These are phyloP conservation scores for Monosporozyma aerobia DNA, from an alignment of 805 yeast species.

Conservation along the genomic window DNA sequence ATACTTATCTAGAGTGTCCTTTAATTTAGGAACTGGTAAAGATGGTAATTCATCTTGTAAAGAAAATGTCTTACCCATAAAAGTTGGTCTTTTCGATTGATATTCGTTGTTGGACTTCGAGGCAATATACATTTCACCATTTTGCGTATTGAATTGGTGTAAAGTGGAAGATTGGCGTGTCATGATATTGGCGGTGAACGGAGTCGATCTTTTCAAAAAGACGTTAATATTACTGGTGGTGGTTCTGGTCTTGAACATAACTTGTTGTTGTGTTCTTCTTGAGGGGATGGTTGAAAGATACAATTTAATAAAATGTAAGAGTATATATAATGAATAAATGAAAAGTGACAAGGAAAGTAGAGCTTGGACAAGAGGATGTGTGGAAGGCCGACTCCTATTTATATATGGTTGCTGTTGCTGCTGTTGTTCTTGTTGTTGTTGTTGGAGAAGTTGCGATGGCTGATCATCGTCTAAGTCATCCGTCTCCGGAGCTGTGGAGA, in stretches of 20 bases:
- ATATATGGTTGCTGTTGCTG: not conserved
- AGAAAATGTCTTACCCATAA: constrained; percentile 60
- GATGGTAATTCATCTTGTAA: constrained; percentile 68
- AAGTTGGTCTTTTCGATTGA: constrained; percentile 15
- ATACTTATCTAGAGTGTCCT: constrained; percentile 60
- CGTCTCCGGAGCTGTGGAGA: not conserved
- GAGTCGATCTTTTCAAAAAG: not conserved
- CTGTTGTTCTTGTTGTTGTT: not conserved
- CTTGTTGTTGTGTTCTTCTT: no score
- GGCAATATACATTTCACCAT: constrained; percentile 23
- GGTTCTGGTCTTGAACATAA: not conserved
- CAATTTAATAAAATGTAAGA: no score
- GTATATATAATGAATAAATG: no score
- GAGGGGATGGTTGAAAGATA: not conserved
- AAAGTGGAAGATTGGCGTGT: not conserved
- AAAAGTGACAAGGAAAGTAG: not conserved
- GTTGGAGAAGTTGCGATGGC: not conserved
- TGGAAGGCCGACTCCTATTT: not conserved
- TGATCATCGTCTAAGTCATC: not conserved
- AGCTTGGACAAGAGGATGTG: no score
- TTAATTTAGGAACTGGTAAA: constrained; percentile 78
- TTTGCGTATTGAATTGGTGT: constrained; percentile 19
- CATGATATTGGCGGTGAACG: not conserved
- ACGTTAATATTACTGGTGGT: not conserved
- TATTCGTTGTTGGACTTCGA: constrained; percentile 14